Conservation (phyloP, 2,329 filamentous ascomycete species). For the Aspergillus novofumigatus region DNA sequence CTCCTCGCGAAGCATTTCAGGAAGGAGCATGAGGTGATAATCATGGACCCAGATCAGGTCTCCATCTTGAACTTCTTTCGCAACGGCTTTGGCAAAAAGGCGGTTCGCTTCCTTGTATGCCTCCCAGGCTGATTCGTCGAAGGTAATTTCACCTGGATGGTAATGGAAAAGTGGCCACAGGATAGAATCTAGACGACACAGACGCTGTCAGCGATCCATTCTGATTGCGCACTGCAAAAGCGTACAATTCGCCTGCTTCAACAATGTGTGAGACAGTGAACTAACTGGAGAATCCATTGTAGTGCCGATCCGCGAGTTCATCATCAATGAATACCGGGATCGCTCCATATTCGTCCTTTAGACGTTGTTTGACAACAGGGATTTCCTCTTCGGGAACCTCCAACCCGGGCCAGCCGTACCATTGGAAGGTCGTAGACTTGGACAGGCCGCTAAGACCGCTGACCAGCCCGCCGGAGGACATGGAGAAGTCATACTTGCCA, state of each 20-base stretch:
- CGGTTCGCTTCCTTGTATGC: slow-evolving; percentile 88
- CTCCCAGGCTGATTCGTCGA: slow-evolving; percentile 86
- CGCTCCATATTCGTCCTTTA: slow-evolving; percentile 84
- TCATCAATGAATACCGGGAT: slow-evolving; percentile 91
- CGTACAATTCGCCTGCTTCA: background rate
- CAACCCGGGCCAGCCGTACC: slow-evolving; percentile 97
- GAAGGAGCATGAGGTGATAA: slow-evolving; percentile 92
- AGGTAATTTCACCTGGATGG: slow-evolving; percentile 93
- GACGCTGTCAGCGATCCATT: slow-evolving; percentile 10
- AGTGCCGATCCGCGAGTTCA: slow-evolving; percentile 88
- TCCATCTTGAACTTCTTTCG: slow-evolving; percentile 78
- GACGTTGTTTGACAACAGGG: slow-evolving; percentile 65
- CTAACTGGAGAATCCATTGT: slow-evolving; percentile 96
- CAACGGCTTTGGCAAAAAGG: slow-evolving; percentile 80
- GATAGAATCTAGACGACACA: slow-evolving; percentile 65
- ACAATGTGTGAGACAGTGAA: slow-evolving; percentile 1
- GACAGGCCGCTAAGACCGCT: slow-evolving; percentile 87
- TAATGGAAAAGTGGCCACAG: slow-evolving; percentile 97
- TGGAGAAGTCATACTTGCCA: slow-evolving; percentile 87
- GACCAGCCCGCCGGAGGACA: slow-evolving; percentile 95
- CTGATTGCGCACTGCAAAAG: background rate
- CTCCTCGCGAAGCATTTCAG: slow-evolving; percentile 86
- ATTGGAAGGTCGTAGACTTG: slow-evolving; percentile 91
- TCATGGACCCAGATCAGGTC: slow-evolving; percentile 96
- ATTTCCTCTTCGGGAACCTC: slow-evolving; percentile 85